These are phyloP conservation scores for Oryza nivara DNA, from an alignment of 176 grass and related monocot species.

Conservation along the genomic window DNA sequence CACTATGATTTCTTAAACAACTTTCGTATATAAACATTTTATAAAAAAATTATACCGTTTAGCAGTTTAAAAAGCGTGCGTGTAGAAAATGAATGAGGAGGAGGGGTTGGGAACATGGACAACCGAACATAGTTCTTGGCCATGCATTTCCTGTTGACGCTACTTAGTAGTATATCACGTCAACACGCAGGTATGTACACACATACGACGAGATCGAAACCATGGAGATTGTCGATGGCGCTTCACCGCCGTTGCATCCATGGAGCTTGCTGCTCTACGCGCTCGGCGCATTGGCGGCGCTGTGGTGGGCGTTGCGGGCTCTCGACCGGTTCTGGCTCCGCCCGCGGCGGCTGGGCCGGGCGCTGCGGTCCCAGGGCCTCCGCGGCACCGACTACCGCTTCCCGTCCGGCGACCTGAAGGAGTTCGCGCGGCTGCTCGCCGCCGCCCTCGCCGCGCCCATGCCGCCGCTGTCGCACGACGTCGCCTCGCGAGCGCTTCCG, in stretches of 20 bases:
- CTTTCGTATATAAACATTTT: no score
- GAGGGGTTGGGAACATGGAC: no score
- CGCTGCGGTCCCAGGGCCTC: constrained; percentile 56
- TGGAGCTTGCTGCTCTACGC: constrained; percentile 31
- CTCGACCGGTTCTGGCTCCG: constrained; percentile 36
- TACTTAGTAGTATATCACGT: background rate
- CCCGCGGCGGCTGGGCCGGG: constrained; percentile 42
- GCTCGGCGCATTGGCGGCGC: constrained; percentile 11
- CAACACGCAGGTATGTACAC: background rate
- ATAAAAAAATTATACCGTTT: rapidly evolving
- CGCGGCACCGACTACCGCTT: constrained; percentile 44
- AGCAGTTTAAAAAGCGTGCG: no score
- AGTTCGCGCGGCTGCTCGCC: background rate
- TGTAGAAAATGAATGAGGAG: no score
- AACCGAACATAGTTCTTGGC: no score
- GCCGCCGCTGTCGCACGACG: constrained; percentile 51
- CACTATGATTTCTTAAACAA: no score
- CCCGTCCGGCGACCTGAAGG: constrained; percentile 47
- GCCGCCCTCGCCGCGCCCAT: constrained; percentile 44
- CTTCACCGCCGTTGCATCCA: background rate
- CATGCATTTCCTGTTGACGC: background rate
- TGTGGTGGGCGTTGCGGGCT: constrained; percentile 7
- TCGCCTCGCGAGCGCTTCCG: constrained; percentile 43
- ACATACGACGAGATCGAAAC: background rate
- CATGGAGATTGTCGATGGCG: constrained; percentile 11